phyloP scores from a whole-genome alignment of 768 basidiomycete species.

The Leccinum subgranulosum region DNA sequence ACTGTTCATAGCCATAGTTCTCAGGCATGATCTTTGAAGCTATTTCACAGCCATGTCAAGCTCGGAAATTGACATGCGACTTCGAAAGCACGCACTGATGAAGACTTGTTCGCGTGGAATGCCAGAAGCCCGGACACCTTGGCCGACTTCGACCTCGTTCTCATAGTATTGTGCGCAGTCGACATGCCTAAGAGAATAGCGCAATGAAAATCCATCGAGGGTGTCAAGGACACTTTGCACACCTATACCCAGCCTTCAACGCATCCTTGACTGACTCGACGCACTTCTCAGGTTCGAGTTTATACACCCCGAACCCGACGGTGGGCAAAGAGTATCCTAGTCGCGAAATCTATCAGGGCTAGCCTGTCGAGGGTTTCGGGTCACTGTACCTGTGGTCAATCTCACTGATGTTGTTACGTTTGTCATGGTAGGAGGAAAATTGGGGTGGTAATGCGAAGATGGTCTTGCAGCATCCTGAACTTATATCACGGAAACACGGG shows the following conservation, averaged over 20 bases:
- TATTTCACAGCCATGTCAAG: slow-evolving; percentile 4
- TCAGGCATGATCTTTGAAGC: slow-evolving; percentile 20
- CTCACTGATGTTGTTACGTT: slow-evolving; percentile 6
- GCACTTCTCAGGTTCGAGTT: slow-evolving; percentile 7
- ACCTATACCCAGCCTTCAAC: slow-evolving; percentile 28
- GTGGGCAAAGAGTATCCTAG: slow-evolving; percentile 26
- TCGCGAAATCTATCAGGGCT: not conserved
- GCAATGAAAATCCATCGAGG: not conserved
- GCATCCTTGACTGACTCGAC: slow-evolving; percentile 18
- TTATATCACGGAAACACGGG: slow-evolving; percentile 3
- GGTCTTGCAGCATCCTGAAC: not conserved
- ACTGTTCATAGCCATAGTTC: slow-evolving; percentile 15
- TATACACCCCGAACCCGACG: slow-evolving; percentile 27
- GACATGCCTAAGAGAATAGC: slow-evolving; percentile 18
- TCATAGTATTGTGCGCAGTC: slow-evolving; percentile 24
- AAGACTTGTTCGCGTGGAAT: slow-evolving; percentile 29
- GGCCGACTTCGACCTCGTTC: slow-evolving; percentile 28
- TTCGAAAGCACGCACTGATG: slow-evolving; percentile 22
- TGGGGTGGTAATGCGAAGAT: not conserved
- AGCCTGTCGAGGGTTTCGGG: no score
- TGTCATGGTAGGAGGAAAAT: slow-evolving; percentile 2
- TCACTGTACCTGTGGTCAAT: slow-evolving; percentile 10
- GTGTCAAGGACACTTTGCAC: not conserved
- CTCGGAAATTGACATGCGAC: not conserved
- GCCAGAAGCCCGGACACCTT: slow-evolving; percentile 20